A percentile compares a stretch with the other conserved stretches of the same genome.
Conservation (phyloP, 345 rosid genomes). For the Angophora floribunda region DNA sequence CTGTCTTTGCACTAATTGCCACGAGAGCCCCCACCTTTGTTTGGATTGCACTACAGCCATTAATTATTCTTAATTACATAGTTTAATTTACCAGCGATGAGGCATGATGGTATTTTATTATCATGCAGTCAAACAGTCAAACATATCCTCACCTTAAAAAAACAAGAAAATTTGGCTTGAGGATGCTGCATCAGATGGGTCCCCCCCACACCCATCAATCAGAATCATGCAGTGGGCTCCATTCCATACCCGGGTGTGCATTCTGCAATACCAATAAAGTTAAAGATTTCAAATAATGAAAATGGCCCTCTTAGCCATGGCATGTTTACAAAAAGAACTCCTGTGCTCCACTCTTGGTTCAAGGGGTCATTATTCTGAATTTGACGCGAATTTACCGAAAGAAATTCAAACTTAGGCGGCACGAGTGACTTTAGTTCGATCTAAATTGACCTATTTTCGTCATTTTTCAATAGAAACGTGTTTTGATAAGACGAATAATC, state of each 20-base stretch:
- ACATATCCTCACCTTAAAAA: neutral
- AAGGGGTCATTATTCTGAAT: neutral
- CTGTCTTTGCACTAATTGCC: neutral
- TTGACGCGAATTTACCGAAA: neutral
- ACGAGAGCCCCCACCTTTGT: neutral
- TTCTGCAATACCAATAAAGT: neutral
- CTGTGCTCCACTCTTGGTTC: neutral
- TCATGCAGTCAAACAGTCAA: constrained; percentile 8
- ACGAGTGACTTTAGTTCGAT: neutral
- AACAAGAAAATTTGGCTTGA: neutral
- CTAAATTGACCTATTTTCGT: neutral
- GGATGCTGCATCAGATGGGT: neutral
- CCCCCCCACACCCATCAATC: neutral
- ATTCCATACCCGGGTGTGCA: neutral
- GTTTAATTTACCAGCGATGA: neutral
- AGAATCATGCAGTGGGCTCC: neutral
- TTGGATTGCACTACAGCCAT: neutral
- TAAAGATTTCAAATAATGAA: neutral
- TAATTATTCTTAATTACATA: neutral
- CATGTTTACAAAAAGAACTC: neutral
- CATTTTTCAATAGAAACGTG: neutral
- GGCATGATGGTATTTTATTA: neutral
- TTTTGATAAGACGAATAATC: neutral
- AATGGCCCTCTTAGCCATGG: neutral
- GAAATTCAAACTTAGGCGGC: neutral